These are phyloP conservation scores for Didymella lethalis DNA, from an alignment of 2,329 filamentous ascomycete genomes.

Conservation along the genomic window DNA sequence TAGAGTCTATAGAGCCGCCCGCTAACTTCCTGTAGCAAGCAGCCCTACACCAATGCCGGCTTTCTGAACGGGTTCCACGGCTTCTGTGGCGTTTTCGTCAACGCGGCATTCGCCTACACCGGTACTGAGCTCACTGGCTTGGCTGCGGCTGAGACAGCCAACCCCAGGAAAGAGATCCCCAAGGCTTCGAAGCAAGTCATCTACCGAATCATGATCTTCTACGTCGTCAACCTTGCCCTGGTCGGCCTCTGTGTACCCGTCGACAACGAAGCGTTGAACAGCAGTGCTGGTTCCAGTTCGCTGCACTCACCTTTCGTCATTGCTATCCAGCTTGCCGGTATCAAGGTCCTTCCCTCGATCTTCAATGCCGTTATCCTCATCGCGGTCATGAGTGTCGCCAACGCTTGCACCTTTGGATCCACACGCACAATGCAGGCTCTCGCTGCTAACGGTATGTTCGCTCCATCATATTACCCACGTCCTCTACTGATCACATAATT, in stretches of 20 bases:
- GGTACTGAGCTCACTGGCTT: constrained; percentile 69
- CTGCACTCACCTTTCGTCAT: constrained; percentile 69
- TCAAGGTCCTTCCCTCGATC: constrained; percentile 66
- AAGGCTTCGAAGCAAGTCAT: constrained; percentile 55
- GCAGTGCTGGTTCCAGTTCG: constrained; percentile 14
- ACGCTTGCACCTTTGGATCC: constrained; percentile 63
- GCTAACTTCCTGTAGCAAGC: constrained; percentile 2
- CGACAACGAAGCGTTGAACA: constrained; percentile 24
- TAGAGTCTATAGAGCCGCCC: not conserved
- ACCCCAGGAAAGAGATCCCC: constrained; percentile 58
- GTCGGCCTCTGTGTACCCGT: constrained; percentile 52
- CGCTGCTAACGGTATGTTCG: constrained; percentile 39
- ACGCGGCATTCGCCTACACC: constrained; percentile 67
- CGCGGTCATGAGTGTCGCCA: constrained; percentile 65
- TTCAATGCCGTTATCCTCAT: constrained; percentile 72
- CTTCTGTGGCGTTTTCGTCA: constrained; percentile 69
- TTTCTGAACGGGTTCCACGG: constrained; percentile 67
- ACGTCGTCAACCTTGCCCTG: constrained; percentile 52
- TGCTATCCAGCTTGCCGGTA: constrained; percentile 67
- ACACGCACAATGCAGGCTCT: constrained; percentile 65
- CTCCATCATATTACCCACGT: not conserved
- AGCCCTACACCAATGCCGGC: constrained; percentile 39
- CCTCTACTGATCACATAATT: constrained; percentile 1
- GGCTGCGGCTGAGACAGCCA: constrained; percentile 63
- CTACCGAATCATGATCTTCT: constrained; percentile 55